Percentiles rank a stretch among this genome's conserved stretches.
phyloP scores from a whole-genome alignment of 2,329 filamentous ascomycete species.

The Cadophora malorum region DNA sequence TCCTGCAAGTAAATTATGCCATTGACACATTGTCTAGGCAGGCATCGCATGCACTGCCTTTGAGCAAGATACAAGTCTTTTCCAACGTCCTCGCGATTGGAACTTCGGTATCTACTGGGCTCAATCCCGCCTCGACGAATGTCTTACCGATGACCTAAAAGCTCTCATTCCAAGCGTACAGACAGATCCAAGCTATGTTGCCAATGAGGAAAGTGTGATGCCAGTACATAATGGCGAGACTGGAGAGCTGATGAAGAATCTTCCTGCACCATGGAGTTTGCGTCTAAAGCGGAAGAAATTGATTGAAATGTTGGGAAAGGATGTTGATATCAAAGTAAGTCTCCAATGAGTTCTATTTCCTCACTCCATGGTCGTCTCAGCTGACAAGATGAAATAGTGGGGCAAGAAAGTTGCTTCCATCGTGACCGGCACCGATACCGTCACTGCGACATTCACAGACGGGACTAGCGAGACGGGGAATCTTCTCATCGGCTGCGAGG shows the following conservation, averaged over 20 bases:
- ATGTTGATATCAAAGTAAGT: constrained; percentile 43
- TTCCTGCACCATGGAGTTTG: constrained; percentile 42
- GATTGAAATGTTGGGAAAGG: constrained; percentile 40
- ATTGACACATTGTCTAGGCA: constrained; percentile 27
- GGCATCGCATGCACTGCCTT: constrained; percentile 44
- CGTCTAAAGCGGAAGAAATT: constrained; percentile 43
- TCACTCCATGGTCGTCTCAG: neutral
- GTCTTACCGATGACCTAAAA: constrained; percentile 39
- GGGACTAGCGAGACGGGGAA: constrained; percentile 52
- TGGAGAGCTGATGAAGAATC: constrained; percentile 38
- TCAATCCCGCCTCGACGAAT: constrained; percentile 44
- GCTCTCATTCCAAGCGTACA: constrained; percentile 39
- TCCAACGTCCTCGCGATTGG: constrained; percentile 44
- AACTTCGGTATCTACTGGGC: constrained; percentile 47
- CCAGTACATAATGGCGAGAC: constrained; percentile 42
- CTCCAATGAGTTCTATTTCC: neutral
- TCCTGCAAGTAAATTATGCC: neutral
- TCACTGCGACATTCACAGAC: constrained; percentile 45
- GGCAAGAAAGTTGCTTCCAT: constrained; percentile 37
- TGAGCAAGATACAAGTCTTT: constrained; percentile 42
- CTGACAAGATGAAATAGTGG: constrained; percentile 32
- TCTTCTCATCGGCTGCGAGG: constrained; percentile 90
- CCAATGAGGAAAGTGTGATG: constrained; percentile 36
- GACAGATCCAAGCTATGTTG: constrained; percentile 39
- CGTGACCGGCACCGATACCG: constrained; percentile 11